Percentiles rank a stretch among this genome's conserved stretches.
These are phyloP conservation scores for Candida rishiriensis DNA, from an alignment of 805 yeast genomes.

Conservation along the genomic window DNA sequence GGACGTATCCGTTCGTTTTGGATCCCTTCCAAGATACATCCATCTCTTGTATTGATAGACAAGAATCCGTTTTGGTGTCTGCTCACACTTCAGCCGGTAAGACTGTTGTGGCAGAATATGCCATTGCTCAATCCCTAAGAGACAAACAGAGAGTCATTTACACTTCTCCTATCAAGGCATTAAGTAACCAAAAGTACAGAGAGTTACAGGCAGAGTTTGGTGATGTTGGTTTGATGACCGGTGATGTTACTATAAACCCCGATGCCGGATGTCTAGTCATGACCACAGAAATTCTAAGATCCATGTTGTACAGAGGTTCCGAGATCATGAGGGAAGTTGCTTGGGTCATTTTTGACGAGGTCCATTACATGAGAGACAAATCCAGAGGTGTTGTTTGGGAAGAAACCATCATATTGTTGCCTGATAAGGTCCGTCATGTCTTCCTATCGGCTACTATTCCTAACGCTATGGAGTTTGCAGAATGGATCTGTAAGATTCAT, in stretches of 20 bases:
- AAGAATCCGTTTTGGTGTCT: constrained; percentile 91
- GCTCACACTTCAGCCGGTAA: constrained; percentile 98
- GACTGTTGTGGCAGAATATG: constrained; percentile 95
- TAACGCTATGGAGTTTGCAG: constrained; percentile 97
- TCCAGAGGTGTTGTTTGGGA: constrained; percentile 99
- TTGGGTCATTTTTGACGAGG: constrained; percentile 96
- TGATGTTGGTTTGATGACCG: constrained; percentile 92
- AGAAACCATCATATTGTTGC: constrained; percentile 95
- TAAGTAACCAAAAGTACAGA: constrained; percentile 91
- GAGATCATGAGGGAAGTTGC: constrained; percentile 96
- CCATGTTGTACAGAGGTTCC: constrained; percentile 95
- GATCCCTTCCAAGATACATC: constrained; percentile 99
- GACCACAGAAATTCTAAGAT: constrained; percentile 95
- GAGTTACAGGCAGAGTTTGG: constrained; percentile 90
- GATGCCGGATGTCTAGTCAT: constrained; percentile 94
- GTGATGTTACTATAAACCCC: constrained; percentile 96
- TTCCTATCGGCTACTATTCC: constrained; percentile 95
- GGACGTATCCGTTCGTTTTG: constrained; percentile 85
- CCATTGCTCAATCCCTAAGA: constrained; percentile 90
- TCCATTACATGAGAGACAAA: constrained; percentile 94
- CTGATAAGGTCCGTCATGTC: constrained; percentile 91
- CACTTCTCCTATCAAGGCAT: constrained; percentile 92
- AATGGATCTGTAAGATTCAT: constrained; percentile 96
- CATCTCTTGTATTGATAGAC: constrained; percentile 90
- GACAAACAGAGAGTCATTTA: constrained; percentile 92